phyloP scores from a whole-genome alignment of 345 rosid species.

The Salix arbutifolia region DNA sequence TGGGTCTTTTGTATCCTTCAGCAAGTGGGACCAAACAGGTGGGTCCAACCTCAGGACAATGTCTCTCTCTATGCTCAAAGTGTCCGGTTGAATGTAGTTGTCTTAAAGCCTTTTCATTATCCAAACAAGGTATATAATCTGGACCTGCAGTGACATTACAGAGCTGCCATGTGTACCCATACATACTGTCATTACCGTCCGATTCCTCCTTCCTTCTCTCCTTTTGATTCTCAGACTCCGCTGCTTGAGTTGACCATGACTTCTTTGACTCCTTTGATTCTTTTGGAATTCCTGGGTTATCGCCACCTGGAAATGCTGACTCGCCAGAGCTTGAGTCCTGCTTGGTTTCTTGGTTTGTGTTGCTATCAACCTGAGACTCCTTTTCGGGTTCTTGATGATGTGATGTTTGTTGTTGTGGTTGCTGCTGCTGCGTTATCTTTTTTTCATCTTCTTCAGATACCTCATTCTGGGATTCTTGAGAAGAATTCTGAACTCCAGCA shows the following conservation, averaged over 20 bases:
- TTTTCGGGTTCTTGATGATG: not conserved
- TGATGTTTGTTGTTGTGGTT: constrained; percentile 4
- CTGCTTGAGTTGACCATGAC: constrained; percentile 27
- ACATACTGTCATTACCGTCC: constrained; percentile 4
- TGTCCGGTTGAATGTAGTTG: constrained; percentile 52
- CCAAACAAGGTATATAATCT: constrained; percentile 94
- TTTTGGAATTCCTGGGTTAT: constrained; percentile 58
- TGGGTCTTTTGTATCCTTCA: constrained; percentile 59
- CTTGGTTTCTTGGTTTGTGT: constrained; percentile 12
- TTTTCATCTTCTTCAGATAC: constrained; percentile 22
- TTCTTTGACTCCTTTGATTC: constrained; percentile 30
- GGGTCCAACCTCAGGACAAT: constrained; percentile 81
- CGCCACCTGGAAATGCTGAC: constrained; percentile 23
- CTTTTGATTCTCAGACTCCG: constrained; percentile 25
- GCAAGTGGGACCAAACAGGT: constrained; percentile 70
- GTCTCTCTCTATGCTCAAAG: constrained; percentile 88
- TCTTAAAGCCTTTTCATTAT: constrained; percentile 66
- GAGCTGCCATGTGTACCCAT: constrained; percentile 48
- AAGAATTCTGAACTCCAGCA: constrained; percentile 31
- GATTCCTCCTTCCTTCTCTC: constrained; percentile 25
- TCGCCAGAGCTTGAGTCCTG: constrained; percentile 15
- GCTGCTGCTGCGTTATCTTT: constrained; percentile 29
- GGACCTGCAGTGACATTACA: constrained; percentile 73
- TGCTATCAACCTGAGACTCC: not conserved
- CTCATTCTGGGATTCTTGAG: constrained; percentile 28